Evolutionary conservation across 805 yeast genomes (phyloP).

Genomic region (Martiniozyma abietophila): DNA sequence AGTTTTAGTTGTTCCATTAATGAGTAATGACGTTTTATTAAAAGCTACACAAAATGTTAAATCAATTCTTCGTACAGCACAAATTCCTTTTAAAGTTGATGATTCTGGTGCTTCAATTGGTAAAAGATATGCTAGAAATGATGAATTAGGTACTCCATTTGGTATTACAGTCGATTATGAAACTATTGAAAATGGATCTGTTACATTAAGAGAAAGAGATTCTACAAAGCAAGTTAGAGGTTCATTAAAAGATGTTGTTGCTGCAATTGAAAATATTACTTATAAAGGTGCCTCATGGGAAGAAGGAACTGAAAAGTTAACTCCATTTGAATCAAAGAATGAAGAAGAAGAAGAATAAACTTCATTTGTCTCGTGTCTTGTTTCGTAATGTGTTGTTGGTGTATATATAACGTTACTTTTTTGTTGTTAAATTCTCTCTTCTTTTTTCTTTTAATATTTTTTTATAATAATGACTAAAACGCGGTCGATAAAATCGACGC

Average conservation of each 20-base stretch:
- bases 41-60: slow-evolving; percentile 69
- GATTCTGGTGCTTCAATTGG: slow-evolving; percentile 97
- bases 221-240: slow-evolving; percentile 96
- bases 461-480: no score
- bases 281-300: slow-evolving; percentile 73
- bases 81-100: slow-evolving; percentile 91
- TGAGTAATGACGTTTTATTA: slow-evolving; percentile 69
- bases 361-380: no score
- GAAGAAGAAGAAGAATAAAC: slow-evolving; percentile 32
- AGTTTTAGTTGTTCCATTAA: slow-evolving; percentile 89
- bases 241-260: slow-evolving; percentile 54
- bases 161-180: slow-evolving; percentile 97
- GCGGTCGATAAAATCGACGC: no score
- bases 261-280: slow-evolving; percentile 68
- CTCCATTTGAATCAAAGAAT: slow-evolving; percentile 64
- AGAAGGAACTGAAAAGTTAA: slow-evolving; percentile 68
- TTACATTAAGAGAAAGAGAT: slow-evolving; percentile 96
- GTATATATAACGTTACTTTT: no score
- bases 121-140: slow-evolving; percentile 96
- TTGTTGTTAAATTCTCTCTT: no score
- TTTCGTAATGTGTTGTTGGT: no score
- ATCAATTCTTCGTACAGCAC: slow-evolving; percentile 60
- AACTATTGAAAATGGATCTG: slow-evolving; percentile 75
- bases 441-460: no score
- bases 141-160: slow-evolving; percentile 97